phyloP scores from a whole-genome alignment of 768 basidiomycete species.

The Cyclocybe cylindracea region DNA sequence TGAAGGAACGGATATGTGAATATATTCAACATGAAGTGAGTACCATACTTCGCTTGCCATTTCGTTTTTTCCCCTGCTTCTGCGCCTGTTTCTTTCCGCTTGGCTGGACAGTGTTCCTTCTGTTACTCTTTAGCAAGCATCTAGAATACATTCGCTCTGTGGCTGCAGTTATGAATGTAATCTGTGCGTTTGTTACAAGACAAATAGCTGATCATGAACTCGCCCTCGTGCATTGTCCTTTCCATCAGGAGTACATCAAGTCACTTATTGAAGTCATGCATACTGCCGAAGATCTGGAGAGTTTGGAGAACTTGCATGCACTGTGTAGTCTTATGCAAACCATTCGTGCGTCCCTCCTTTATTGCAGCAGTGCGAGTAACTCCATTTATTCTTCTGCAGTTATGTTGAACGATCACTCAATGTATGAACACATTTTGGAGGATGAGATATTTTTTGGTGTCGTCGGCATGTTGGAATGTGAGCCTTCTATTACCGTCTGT shows the following conservation, averaged over 20 bases:
- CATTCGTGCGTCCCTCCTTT: conserved; percentile 58
- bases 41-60: conserved; percentile 11
- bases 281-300: conserved; percentile 92
- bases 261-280: conserved; percentile 81
- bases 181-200: conserved; percentile 8
- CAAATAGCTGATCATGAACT: conserved; percentile 28
- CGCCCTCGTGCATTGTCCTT: conserved; percentile 19
- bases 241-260: conserved; percentile 80
- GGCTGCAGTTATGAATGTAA: conserved; percentile 15
- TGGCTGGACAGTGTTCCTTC: conserved; percentile 10
- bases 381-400: conserved; percentile 47
- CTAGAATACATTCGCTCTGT: conserved; percentile 17
- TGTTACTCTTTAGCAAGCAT: conserved; percentile 13
- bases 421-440: conserved; percentile 94
- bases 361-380: background rate
- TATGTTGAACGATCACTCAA: conserved; percentile 89
- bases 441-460: conserved; percentile 93
- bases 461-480: conserved; percentile 96
- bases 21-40: conserved; percentile 84
- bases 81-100: conserved; percentile 1
- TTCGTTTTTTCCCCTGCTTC: conserved; percentile 2
- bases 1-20: conserved; percentile 87
- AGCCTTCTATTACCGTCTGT: conserved; percentile 29
- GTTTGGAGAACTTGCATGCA: conserved; percentile 85
- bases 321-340: conserved; percentile 93